Evolutionary conservation across 306 rosid species (phyloP).

Genomic region (Cucurbita argyrosperma): DNA sequence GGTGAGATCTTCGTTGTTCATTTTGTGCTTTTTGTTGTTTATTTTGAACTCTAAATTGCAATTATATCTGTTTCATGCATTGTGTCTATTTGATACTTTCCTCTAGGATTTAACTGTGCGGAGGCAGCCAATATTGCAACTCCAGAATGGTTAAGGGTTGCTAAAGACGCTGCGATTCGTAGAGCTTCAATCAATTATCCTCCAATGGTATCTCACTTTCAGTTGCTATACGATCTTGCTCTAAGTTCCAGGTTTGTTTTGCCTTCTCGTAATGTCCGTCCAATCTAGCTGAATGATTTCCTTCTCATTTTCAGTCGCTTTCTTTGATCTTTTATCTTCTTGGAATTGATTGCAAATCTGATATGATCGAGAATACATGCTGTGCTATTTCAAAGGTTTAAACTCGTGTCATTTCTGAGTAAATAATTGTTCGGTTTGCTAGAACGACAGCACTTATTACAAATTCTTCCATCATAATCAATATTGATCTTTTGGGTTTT

Average conservation of each 20-base stretch:
- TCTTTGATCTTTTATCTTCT: neutral
- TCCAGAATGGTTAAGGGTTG: constrained; percentile 96
- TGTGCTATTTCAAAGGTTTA: neutral
- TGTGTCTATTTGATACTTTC: constrained; percentile 7
- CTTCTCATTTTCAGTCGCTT: neutral
- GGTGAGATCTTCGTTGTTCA: constrained; percentile 40
- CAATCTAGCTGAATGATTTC: constrained; percentile 1
- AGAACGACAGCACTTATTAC: neutral
- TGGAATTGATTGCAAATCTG: neutral
- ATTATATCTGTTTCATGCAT: constrained; percentile 12
- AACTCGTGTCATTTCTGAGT: neutral
- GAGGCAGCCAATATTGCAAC: constrained; percentile 99
- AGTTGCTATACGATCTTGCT: constrained; percentile 96
- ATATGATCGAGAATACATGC: neutral
- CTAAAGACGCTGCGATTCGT: constrained; percentile 95
- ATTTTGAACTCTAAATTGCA: constrained; percentile 1
- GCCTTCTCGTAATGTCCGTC: neutral
- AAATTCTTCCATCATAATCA: neutral
- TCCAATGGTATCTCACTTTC: constrained; percentile 98
- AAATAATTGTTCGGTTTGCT: neutral
- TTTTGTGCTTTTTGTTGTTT: neutral
- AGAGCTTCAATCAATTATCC: constrained; percentile 94
- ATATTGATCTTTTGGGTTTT: neutral
- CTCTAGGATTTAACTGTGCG: constrained; percentile 82
- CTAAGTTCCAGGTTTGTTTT: constrained; percentile 75